A percentile compares a stretch with the other conserved stretches of the same genome.
Evolutionary conservation across 805 yeast species (phyloP).

Genomic region (Monosporozyma solicola): DNA sequence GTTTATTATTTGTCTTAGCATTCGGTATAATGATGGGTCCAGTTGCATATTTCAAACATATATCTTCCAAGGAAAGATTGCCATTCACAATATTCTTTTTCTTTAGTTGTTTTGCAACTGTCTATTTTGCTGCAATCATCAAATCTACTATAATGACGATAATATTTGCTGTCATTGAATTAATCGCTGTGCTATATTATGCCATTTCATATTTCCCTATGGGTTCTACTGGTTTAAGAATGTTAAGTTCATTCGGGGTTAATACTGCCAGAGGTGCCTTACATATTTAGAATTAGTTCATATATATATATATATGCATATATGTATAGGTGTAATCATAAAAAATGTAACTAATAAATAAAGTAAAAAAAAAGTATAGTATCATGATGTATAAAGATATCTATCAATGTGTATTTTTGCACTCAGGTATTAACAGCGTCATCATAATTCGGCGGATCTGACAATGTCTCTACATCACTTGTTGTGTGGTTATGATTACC

Average conservation of each 20-base stretch:
- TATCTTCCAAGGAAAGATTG: constrained; percentile 64
- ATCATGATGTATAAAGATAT: too few species aligned
- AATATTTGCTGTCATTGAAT: constrained; percentile 63
- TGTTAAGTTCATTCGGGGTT: constrained; percentile 49
- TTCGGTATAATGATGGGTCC: constrained; percentile 94
- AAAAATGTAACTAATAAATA: background rate
- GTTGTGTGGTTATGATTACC: background rate
- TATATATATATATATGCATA: background rate
- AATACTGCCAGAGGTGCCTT: constrained; percentile 41
- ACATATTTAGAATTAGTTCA: constrained; percentile 16
- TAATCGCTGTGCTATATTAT: constrained; percentile 83
- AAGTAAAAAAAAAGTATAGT: background rate
- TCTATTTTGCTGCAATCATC: constrained; percentile 61
- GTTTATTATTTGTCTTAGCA: constrained; percentile 73
- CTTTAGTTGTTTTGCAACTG: constrained; percentile 66
- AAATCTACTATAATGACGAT: constrained; percentile 71
- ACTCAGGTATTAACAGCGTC: constrained; percentile 4
- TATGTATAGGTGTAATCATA: background rate
- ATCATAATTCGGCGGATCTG: constrained; percentile 31
- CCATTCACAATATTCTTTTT: constrained; percentile 77
- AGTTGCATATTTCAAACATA: constrained; percentile 61
- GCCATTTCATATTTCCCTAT: constrained; percentile 91
- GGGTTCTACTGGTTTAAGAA: constrained; percentile 69
- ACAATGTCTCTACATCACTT: constrained; percentile 2
- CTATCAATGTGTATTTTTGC: background rate